Percentiles rank a stretch among this genome's conserved stretches.
phyloP scores from a whole-genome alignment of 106 monocot species.

The Dendrobium catenatum region DNA sequence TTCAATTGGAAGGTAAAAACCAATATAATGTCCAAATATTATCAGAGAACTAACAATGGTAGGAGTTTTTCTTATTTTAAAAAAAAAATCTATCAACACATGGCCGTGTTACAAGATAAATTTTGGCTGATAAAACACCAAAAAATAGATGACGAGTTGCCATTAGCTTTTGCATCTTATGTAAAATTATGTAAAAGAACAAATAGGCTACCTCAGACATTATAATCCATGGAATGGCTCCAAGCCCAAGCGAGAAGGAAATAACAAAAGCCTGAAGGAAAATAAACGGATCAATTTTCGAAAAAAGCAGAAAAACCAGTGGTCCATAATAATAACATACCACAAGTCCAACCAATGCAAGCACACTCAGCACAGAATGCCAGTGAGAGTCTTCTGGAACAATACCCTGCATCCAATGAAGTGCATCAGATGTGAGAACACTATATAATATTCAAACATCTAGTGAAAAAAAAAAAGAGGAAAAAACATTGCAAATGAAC shows the following conservation, averaged over 20 bases:
- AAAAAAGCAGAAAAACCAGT: neutral
- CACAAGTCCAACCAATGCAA: constrained; percentile 29
- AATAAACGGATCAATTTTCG: constrained; percentile 9
- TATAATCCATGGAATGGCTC: constrained; percentile 93
- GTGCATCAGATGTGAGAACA: constrained; percentile 9
- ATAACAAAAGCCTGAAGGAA: constrained; percentile 60
- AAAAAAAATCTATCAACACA: too few relatives aligned
- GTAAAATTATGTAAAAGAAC: too few relatives aligned
- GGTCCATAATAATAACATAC: neutral
- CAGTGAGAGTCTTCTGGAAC: constrained; percentile 37
- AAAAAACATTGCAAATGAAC: neutral
- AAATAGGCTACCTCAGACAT: constrained; percentile 80
- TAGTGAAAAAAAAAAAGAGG: neutral
- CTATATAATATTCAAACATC: neutral
- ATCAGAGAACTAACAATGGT: too few relatives aligned
- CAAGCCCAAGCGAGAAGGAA: constrained; percentile 82
- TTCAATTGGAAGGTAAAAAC: too few relatives aligned
- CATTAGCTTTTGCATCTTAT: too few relatives aligned
- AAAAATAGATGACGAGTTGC: neutral
- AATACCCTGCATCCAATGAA: constrained; percentile 36
- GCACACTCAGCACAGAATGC: constrained; percentile 45
- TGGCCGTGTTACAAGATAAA: too few relatives aligned
- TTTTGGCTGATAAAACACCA: neutral
- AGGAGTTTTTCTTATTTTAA: too few relatives aligned
- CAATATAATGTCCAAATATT: too few relatives aligned